Percentiles rank a stretch among this genome's conserved stretches.
phyloP scores from a whole-genome alignment of 768 basidiomycete genomes.

The Leccinum boreale region DNA sequence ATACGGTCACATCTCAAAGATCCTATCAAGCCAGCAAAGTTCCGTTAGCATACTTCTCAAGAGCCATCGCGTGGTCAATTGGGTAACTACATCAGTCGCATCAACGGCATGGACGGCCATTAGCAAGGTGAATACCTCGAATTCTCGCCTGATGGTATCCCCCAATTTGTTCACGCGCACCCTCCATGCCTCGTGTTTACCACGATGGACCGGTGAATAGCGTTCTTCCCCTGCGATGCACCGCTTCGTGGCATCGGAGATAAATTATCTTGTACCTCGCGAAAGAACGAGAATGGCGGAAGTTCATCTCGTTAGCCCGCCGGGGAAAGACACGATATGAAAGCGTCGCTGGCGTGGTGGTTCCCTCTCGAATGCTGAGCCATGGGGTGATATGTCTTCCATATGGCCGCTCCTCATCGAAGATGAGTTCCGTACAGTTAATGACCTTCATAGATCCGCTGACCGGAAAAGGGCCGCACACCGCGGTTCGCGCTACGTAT shows the following conservation, averaged over 20 bases:
- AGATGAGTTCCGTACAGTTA: conserved; percentile 9
- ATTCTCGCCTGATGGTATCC: conserved; percentile 8
- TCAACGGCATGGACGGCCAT: conserved; percentile 7
- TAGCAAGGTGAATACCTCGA: conserved; percentile 10
- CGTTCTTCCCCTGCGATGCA: conserved; percentile 22
- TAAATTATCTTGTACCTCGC: conserved; percentile 20
- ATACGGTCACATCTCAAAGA: conserved; percentile 13
- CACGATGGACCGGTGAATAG: conserved; percentile 28
- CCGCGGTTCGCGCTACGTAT: conserved; percentile 19
- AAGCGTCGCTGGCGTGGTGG: not conserved
- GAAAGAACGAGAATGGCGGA: conserved; percentile 15
- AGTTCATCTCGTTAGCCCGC: conserved; percentile 17
- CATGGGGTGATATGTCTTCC: not conserved
- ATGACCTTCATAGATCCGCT: conserved; percentile 11
- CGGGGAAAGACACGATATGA: conserved; percentile 10
- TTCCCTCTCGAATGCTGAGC: conserved; percentile 1
- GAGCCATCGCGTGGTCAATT: conserved; percentile 1
- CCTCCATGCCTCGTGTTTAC: conserved; percentile 30
- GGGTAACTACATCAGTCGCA: conserved; percentile 3
- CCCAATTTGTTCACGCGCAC: conserved; percentile 15
- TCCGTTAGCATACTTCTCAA: not conserved
- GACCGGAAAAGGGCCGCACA: conserved; percentile 7
- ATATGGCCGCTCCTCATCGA: not conserved
- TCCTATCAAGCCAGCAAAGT: conserved; percentile 12
- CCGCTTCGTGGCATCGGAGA: conserved; percentile 29